Evolutionary conservation across 305 asterid genomes (phyloP).

Genomic region (Salvia sclarea): DNA sequence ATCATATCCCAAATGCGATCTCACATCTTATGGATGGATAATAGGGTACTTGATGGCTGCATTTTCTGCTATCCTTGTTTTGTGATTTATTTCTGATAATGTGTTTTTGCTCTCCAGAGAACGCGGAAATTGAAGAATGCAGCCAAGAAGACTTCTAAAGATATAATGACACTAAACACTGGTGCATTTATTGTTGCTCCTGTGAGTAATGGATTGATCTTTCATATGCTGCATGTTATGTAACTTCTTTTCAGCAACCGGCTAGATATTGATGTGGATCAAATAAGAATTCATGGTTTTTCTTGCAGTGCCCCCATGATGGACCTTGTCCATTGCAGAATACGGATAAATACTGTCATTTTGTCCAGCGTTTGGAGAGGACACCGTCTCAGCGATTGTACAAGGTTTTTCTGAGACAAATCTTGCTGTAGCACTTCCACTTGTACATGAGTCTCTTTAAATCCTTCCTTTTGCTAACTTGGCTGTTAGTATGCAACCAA

Average conservation of each 20-base stretch:
- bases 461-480: constrained; percentile 9
- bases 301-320: constrained; percentile 88
- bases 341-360: constrained; percentile 87
- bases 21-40: constrained; percentile 95
- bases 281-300: constrained; percentile 20
- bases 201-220: constrained; percentile 50
- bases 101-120: constrained; percentile 52
- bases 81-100: constrained; percentile 21
- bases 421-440: constrained; percentile 14
- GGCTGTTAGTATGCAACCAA: neutral
- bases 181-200: constrained; percentile 95
- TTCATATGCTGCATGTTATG: constrained; percentile 17
- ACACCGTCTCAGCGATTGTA: constrained; percentile 77
- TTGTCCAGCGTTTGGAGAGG: constrained; percentile 94
- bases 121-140: constrained; percentile 58
- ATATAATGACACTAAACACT: constrained; percentile 59
- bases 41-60: constrained; percentile 55
- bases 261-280: neutral
- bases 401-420: constrained; percentile 55
- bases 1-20: constrained; percentile 94
- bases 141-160: constrained; percentile 47
- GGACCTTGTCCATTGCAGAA: constrained; percentile 87
- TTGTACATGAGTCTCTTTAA: constrained; percentile 2
- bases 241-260: constrained; percentile 16
- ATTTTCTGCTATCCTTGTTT: constrained; percentile 19